phyloP scores from a whole-genome alignment of 2,329 filamentous ascomycete species.

The Alternaria rosae region DNA sequence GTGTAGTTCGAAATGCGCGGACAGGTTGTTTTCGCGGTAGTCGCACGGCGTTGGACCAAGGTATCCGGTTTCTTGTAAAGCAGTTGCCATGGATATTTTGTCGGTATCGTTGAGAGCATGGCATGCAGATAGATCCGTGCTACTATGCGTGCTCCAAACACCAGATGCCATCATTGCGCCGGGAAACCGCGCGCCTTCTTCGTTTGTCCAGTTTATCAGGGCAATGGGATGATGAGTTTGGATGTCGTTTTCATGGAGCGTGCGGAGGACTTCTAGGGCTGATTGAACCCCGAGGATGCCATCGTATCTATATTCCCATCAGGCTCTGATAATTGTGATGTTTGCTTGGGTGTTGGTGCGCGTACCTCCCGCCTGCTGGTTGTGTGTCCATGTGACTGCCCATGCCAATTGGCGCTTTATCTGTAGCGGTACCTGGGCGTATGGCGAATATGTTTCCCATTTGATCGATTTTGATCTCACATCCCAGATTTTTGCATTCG shows the following conservation, averaged over 20 bases:
- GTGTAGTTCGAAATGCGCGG: constrained; percentile 80
- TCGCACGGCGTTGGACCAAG: constrained; percentile 57
- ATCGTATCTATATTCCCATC: constrained; percentile 63
- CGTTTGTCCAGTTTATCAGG: constrained; percentile 80
- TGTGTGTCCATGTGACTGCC: constrained; percentile 62
- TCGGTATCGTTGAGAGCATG: constrained; percentile 55
- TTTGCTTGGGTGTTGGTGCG: rapidly evolving
- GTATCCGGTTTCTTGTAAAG: constrained; percentile 43
- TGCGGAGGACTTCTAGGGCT: constrained; percentile 54
- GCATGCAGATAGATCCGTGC: constrained; percentile 39
- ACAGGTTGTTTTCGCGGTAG: constrained; percentile 67
- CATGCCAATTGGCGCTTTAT: constrained; percentile 56
- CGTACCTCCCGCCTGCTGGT: constrained; percentile 46
- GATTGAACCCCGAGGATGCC: constrained; percentile 77
- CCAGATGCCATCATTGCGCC: constrained; percentile 76
- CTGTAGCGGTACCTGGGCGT: constrained; percentile 47
- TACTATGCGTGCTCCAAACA: constrained; percentile 70
- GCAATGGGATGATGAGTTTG: constrained; percentile 67
- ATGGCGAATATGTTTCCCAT: constrained; percentile 48
- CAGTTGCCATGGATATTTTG: constrained; percentile 56
- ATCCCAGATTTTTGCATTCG: constrained; percentile 37
- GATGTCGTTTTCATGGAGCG: constrained; percentile 44
- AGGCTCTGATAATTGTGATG: neutral
- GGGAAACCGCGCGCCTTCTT: constrained; percentile 81
- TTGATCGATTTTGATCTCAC: constrained; percentile 44